Percentiles rank a stretch among this genome's conserved stretches.
Conservation (phyloP, 176 grass and related monocot species). For the Puccinellia tenuiflora region DNA sequence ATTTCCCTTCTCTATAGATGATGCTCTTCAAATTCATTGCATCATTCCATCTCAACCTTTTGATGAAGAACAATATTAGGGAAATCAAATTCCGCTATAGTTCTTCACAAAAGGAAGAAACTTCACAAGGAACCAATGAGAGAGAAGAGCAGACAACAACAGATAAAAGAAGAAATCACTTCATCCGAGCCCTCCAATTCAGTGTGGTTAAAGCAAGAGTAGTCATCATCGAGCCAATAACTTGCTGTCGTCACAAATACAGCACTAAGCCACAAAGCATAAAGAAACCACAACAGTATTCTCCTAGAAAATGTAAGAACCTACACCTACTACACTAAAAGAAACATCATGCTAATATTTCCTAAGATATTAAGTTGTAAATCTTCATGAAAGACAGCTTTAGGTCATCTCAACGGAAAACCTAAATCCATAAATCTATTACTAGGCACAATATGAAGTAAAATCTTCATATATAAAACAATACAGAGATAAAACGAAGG, state of each 20-base stretch:
- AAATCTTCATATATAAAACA: neutral
- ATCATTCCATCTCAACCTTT: conserved; percentile 26
- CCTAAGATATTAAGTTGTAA: neutral
- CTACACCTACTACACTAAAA: neutral
- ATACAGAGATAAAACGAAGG: too few species aligned
- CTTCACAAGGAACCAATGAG: conserved; percentile 1
- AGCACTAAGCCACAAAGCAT: neutral
- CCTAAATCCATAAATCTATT: neutral
- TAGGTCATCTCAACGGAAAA: neutral
- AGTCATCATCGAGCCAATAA: conserved; percentile 26
- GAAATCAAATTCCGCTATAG: neutral
- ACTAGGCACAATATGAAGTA: neutral
- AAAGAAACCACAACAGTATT: neutral
- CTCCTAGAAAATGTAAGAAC: conserved; percentile 2
- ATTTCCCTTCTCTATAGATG: neutral
- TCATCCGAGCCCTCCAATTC: conserved; percentile 3
- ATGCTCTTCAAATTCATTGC: neutral
- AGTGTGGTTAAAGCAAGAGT: conserved; percentile 35
- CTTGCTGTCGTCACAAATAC: neutral
- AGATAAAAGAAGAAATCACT: neutral
- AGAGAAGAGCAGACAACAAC: neutral
- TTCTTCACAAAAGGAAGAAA: conserved; percentile 10
- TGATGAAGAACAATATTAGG: neutral
- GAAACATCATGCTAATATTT: neutral
- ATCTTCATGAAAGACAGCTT: neutral